phyloP scores from a whole-genome alignment of 2,329 filamentous ascomycete genomes.

The Colletotrichum theobromicola region DNA sequence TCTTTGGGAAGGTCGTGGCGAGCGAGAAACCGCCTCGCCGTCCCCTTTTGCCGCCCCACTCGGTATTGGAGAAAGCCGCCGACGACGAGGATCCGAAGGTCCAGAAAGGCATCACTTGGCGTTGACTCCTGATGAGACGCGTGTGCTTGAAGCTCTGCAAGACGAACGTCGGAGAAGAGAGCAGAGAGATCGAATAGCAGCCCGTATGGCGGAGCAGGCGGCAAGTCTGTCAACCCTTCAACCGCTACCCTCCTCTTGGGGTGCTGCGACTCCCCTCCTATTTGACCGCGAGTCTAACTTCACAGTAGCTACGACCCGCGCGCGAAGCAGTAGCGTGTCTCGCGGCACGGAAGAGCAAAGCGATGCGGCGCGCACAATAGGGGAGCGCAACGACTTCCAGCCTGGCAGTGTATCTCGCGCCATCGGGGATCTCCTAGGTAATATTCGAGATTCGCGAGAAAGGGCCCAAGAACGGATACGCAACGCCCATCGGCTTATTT shows the following conservation, averaged over 20 bases:
- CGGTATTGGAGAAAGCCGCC: conserved; percentile 34
- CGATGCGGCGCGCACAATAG: neutral
- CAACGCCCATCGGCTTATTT: conserved; percentile 34
- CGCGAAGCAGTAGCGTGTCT: conserved; percentile 35
- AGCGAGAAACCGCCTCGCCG: conserved; percentile 43
- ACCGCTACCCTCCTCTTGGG: neutral
- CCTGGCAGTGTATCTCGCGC: conserved; percentile 36
- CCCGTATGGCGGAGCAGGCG: conserved; percentile 17
- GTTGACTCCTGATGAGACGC: conserved; percentile 58
- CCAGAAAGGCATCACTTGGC: conserved; percentile 41
- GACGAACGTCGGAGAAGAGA: conserved; percentile 58
- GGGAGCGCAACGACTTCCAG: conserved; percentile 24
- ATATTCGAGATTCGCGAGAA: conserved; percentile 41
- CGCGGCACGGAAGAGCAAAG: conserved; percentile 23
- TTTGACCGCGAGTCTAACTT: conserved; percentile 24
- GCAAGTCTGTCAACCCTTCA: conserved; percentile 1
- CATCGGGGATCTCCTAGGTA: conserved; percentile 43
- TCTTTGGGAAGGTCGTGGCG: conserved; percentile 52
- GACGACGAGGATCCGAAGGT: conserved; percentile 8
- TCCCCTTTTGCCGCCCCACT: conserved; percentile 31
- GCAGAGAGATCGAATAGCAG: conserved; percentile 26
- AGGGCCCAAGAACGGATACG: conserved; percentile 37
- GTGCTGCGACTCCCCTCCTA: neutral
- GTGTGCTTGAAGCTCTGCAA: conserved; percentile 62
- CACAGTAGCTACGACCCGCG: conserved; percentile 32